phyloP scores from a whole-genome alignment of 2,329 filamentous ascomycete genomes.

The Cryphonectria naterciae region DNA sequence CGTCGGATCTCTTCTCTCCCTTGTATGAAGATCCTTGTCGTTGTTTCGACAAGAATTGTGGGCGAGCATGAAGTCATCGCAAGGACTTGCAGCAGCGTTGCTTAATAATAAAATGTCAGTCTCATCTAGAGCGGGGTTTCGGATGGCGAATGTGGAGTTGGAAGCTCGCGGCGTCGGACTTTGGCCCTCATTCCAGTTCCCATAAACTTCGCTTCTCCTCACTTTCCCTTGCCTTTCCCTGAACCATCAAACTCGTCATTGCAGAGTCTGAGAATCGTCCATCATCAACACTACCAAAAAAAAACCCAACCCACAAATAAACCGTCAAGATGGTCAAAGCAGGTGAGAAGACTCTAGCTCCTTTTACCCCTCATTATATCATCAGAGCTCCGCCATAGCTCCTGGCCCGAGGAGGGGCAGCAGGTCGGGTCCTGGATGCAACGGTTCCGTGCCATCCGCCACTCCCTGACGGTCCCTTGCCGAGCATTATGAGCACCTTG shows the following conservation, averaged over 20 bases:
- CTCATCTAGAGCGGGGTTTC: background rate
- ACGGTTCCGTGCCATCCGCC: constrained; percentile 21
- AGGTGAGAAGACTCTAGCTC: constrained; percentile 62
- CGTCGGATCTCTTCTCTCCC: background rate
- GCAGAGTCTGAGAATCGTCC: background rate
- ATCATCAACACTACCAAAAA: constrained; percentile 31
- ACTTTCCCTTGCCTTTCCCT: background rate
- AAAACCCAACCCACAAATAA: constrained; percentile 37
- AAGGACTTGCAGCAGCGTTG: background rate
- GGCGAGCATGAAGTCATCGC: constrained; percentile 2
- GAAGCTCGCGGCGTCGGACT: constrained; percentile 9
- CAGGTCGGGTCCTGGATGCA: constrained; percentile 46
- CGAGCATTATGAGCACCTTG: constrained; percentile 30
- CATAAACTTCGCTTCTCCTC: constrained; percentile 7
- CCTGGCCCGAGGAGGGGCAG: constrained; percentile 25
- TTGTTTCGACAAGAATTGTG: background rate
- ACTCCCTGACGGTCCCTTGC: constrained; percentile 50
- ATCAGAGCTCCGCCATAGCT: constrained; percentile 22
- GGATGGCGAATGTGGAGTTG: constrained; percentile 9
- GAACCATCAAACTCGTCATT: background rate
- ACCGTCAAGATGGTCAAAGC: constrained; percentile 96
- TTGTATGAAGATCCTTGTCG: background rate
- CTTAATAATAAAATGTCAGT: constrained; percentile 10
- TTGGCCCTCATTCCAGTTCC: background rate
- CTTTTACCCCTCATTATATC: constrained; percentile 30